A percentile compares a stretch with the other conserved stretches of the same genome.
Evolutionary conservation across 495 filamentous ascomycete species (phyloP).

Genomic region (Aspergillus homomorphus): DNA sequence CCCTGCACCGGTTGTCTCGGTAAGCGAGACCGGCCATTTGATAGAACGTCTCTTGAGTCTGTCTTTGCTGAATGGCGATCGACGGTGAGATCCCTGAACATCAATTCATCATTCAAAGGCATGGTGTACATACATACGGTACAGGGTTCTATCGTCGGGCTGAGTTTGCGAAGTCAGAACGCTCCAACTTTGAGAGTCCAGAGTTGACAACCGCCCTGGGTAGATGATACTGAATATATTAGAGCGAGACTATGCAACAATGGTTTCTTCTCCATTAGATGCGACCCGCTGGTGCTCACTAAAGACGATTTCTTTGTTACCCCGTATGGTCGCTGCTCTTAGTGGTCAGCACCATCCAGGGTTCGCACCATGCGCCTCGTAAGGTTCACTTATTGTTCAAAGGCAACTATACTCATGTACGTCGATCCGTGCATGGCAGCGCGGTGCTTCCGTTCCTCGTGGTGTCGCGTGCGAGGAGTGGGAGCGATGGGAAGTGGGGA

Average conservation of each 20-base stretch:
- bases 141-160: background rate
- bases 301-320: background rate
- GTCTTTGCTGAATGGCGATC: background rate
- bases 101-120: no score
- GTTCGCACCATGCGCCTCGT: background rate
- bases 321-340: background rate
- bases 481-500: background rate
- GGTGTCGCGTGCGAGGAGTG: conserved; percentile 17
- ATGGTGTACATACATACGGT: no score
- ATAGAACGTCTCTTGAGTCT: no score
- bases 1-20: no score
- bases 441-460: conserved; percentile 19
- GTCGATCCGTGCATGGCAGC: conserved; percentile 21
- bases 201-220: no score
- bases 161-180: no score
- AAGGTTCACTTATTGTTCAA: background rate
- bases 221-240: no score
- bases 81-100: background rate
- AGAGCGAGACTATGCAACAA: no score
- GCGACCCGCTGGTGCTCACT: background rate
- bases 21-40: background rate
- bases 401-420: conserved; percentile 14
- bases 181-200: no score
- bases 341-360: background rate
- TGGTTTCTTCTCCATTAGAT: no score